Evolutionary conservation across 1,284 basidiomycete species (phyloP).

Genomic region (Moniliophthora roreri): DNA sequence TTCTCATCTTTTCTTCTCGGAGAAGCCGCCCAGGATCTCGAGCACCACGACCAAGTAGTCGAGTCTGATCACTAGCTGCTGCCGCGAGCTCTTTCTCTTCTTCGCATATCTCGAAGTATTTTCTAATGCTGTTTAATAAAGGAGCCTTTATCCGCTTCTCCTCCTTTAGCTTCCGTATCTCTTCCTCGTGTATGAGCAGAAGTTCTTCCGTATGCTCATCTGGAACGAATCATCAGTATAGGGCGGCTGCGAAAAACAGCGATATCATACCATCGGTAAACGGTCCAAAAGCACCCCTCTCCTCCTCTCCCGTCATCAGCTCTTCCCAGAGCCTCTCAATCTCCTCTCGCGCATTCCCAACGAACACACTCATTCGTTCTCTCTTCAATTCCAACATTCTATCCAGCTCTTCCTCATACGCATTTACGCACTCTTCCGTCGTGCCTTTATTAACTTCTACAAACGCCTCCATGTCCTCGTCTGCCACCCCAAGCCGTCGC

Average conservation of each 20-base stretch:
- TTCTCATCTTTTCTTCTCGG: conserved; percentile 97
- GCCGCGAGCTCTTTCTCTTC: conserved; percentile 88
- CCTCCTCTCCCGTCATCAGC: conserved; percentile 82
- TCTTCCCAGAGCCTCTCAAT: conserved; percentile 85
- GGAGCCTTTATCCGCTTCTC: conserved; percentile 79
- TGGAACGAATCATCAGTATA: conserved; percentile 31
- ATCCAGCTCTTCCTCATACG: conserved; percentile 89
- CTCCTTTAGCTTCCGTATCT: conserved; percentile 78
- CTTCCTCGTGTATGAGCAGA: conserved; percentile 84
- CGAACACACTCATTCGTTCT: conserved; percentile 85
- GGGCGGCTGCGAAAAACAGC: too few relatives aligned
- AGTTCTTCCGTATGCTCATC: conserved; percentile 91
- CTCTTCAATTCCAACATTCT: conserved; percentile 89
- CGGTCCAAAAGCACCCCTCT: conserved; percentile 78
- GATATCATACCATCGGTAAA: conserved; percentile 83
- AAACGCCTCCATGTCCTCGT: conserved; percentile 78
- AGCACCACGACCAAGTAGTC: conserved; percentile 75
- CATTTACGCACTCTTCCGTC: conserved; percentile 68
- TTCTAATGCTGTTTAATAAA: conserved; percentile 76
- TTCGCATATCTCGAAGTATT: conserved; percentile 90
- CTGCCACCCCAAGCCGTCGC: conserved; percentile 73
- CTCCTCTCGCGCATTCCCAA: conserved; percentile 80
- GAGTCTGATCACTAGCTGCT: conserved; percentile 75
- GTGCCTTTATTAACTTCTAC: conserved; percentile 79
- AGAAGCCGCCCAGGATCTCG: conserved; percentile 79